These are phyloP conservation scores for Rutidosis leptorrhynchoides DNA, from an alignment of 129 eudicot species.

Conservation along the genomic window DNA sequence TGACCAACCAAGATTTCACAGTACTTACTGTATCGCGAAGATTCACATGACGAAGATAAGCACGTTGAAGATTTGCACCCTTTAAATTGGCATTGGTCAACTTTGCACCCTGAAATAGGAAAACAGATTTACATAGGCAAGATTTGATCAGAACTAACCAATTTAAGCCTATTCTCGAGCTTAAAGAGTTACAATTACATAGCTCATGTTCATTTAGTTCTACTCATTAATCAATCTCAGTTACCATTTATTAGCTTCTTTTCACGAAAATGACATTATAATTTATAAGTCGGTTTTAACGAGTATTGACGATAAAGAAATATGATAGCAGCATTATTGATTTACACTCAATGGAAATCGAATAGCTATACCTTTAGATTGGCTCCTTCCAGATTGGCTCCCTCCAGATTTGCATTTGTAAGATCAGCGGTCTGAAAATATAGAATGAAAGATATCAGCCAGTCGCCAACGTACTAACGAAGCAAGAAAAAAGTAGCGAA, in stretches of 20 bases:
- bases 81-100: conserved; percentile 74
- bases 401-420: conserved; percentile 93
- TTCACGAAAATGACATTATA: neutral
- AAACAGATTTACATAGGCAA: neutral
- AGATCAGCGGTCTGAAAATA: conserved; percentile 80
- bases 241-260: neutral
- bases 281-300: neutral
- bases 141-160: neutral
- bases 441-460: neutral
- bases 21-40: conserved; percentile 87
- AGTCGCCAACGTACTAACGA: neutral
- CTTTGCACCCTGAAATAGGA: conserved; percentile 67
- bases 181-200: neutral
- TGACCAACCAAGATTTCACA: conserved; percentile 6
- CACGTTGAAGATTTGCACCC: conserved; percentile 96
- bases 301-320: neutral
- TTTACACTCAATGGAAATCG: conserved; percentile 1
- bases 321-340: neutral
- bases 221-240: neutral
- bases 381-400: conserved; percentile 98
- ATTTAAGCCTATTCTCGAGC: neutral
- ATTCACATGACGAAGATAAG: conserved; percentile 80
- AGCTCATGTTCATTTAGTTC: neutral
- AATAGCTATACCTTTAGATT: conserved; percentile 64
- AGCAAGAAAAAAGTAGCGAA: neutral